Base-by-base conservation (phyloP, 179 eudicot species). In the Silene coronaria region DNA sequence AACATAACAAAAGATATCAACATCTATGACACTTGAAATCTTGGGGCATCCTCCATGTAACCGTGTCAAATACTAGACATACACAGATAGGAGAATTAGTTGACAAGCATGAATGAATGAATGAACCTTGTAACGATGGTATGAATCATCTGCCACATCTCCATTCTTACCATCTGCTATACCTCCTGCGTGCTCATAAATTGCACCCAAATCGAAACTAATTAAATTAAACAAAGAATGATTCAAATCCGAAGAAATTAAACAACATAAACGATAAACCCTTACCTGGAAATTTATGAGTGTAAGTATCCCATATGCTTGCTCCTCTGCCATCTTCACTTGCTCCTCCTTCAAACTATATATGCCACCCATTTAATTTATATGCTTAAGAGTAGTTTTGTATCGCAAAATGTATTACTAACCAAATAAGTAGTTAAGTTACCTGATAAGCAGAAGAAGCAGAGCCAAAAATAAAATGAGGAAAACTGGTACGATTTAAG, bases 361-460 rank as follows among this genome's bases (percentile, higher is more conserved):
- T n/a, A n/a, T 16, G 12, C 42, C 12, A 2, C 45, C 45, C 45
- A 38, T 38, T n/a, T n/a, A n/a, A n/a, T n/a, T n/a, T n/a, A n/a
- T n/a, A n/a, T n/a, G n/a, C n/a, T n/a, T n/a, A n/a, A n/a, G n/a
- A n/a, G n/a, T n/a, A n/a, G n/a, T n/a, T n/a, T 30, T 3, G 4
- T 30, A 30, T 1, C 34, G 34, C 34, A 30, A 30, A 30, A 30
- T 30, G 34, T 30, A 30, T 1, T 30, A 30, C 34, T n/a, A n/a
- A n/a, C n/a, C n/a, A n/a, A n/a, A n/a, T n/a, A n/a, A n/a, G n/a
- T n/a, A n/a, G n/a, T n/a, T n/a, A n/a, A n/a, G n/a, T n/a, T 79
- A 85, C 87, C 87, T 85, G 87, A 63, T 82, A 85, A 78, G 87
- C 62, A 82, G 87, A 72, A 71, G 87, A 80, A 51, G 85, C 85